These are phyloP conservation scores for Penicillium sp. DNA, from an alignment of 2,329 filamentous ascomycete genomes.

Conservation along the genomic window DNA sequence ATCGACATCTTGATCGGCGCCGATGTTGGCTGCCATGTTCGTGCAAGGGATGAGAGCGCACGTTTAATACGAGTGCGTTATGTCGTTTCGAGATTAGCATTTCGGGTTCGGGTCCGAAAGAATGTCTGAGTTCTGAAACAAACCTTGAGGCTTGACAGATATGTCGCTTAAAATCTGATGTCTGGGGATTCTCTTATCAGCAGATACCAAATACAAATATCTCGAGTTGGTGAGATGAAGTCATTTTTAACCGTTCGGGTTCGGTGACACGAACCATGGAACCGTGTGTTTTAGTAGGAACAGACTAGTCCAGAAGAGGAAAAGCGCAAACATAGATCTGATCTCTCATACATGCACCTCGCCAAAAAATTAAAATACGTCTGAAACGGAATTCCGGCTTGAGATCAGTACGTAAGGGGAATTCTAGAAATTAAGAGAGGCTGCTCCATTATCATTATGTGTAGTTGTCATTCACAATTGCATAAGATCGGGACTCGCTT, in stretches of 20 bases:
- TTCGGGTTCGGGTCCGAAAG: background rate
- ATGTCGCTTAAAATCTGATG: too few relatives aligned
- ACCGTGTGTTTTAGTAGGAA: background rate
- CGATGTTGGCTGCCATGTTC: slow-evolving; percentile 12
- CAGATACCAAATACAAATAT: too few relatives aligned
- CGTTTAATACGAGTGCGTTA: slow-evolving; percentile 2
- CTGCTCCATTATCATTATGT: background rate
- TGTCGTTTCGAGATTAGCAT: background rate
- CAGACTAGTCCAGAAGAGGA: slow-evolving; percentile 5
- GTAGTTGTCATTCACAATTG: background rate
- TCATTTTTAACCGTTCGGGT: background rate
- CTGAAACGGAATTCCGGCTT: slow-evolving; percentile 14
- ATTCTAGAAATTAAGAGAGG: background rate
- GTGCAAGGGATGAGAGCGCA: slow-evolving; percentile 16
- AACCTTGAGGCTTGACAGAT: background rate
- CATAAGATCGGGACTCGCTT: background rate
- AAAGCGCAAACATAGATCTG: slow-evolving; percentile 15
- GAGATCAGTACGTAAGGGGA: slow-evolving; percentile 11
- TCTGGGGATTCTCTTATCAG: too few relatives aligned
- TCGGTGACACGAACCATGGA: background rate
- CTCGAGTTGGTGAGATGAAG: background rate
- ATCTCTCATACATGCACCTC: slow-evolving; percentile 24
- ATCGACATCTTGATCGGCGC: slow-evolving; percentile 4
- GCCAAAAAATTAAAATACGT: slow-evolving; percentile 2
- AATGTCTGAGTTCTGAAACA: slow-evolving; percentile 1